Evolutionary conservation across 164 flowering plant species (phyloP).

Genomic region (Taxillus chinensis): DNA sequence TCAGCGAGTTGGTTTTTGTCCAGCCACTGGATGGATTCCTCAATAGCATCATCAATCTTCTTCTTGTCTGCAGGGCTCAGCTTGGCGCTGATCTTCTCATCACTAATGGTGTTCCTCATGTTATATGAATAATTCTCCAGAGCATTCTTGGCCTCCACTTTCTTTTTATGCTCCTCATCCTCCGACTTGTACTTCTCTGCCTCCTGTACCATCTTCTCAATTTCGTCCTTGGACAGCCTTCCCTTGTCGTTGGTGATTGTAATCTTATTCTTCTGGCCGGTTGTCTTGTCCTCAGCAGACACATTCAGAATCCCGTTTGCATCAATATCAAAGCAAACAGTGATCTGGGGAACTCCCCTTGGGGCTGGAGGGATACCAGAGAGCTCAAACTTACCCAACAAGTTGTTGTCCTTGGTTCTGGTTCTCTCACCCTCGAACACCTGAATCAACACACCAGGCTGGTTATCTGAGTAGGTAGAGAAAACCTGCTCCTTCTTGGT

Average conservation of each 20-base stretch:
- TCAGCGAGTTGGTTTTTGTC: slow-evolving; percentile 41
- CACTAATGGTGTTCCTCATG: slow-evolving; percentile 48
- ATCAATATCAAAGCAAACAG: slow-evolving; percentile 49
- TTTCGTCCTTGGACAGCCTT: slow-evolving; percentile 45
- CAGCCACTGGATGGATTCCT: slow-evolving; percentile 41
- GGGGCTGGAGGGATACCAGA: slow-evolving; percentile 56
- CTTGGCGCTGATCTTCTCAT: slow-evolving; percentile 38
- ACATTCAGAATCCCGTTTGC: slow-evolving; percentile 52
- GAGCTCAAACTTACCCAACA: slow-evolving; percentile 43
- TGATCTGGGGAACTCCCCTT: slow-evolving; percentile 36
- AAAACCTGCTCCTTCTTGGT: slow-evolving; percentile 40
- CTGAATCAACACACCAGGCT: slow-evolving; percentile 37
- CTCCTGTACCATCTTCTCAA: slow-evolving; percentile 52
- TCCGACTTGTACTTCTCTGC: slow-evolving; percentile 53
- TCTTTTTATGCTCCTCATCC: slow-evolving; percentile 52
- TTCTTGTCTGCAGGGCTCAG: slow-evolving; percentile 31
- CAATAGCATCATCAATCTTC: slow-evolving; percentile 47
- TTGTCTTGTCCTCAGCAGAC: slow-evolving; percentile 46
- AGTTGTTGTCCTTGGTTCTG: slow-evolving; percentile 42
- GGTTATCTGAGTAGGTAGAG: slow-evolving; percentile 41
- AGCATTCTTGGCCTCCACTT: slow-evolving; percentile 44
- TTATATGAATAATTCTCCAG: slow-evolving; percentile 46
- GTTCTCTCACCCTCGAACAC: slow-evolving; percentile 62
- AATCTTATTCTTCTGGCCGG: slow-evolving; percentile 53
- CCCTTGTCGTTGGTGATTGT: slow-evolving; percentile 54